Evolutionary conservation across 352 stramenopile species (phyloP).

Genomic region (Phytopythium aichiense): DNA sequence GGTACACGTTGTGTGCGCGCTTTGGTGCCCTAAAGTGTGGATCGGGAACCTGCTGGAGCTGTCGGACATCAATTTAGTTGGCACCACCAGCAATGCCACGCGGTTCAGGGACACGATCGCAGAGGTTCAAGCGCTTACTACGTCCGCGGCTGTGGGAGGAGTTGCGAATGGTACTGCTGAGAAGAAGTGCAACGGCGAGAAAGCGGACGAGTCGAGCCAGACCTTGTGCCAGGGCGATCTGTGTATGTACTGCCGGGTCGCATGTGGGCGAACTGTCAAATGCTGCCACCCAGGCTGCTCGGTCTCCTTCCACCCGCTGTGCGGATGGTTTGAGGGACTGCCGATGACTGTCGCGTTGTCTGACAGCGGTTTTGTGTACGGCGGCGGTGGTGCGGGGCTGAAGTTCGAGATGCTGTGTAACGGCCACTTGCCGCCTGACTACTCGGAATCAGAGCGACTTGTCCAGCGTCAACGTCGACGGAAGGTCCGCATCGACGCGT

Average conservation of each 20-base stretch:
- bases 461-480: slow-evolving; percentile 43
- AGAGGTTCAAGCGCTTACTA: slow-evolving; percentile 47
- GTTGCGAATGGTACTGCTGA: neutral
- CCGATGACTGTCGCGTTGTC: slow-evolving; percentile 59
- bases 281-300: slow-evolving; percentile 52
- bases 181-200: slow-evolving; percentile 3
- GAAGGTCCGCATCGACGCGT: slow-evolving; percentile 73
- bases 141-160: slow-evolving; percentile 8
- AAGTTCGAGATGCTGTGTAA: slow-evolving; percentile 65
- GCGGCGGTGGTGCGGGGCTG: slow-evolving; percentile 65
- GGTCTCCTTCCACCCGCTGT: slow-evolving; percentile 80
- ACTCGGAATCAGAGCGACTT: slow-evolving; percentile 35
- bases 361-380: slow-evolving; percentile 58
- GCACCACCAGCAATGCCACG: slow-evolving; percentile 22
- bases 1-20: slow-evolving; percentile 86
- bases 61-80: slow-evolving; percentile 70
- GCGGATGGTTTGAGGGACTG: slow-evolving; percentile 80
- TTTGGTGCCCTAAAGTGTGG: slow-evolving; percentile 87
- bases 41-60: slow-evolving; percentile 80
- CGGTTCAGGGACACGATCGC: slow-evolving; percentile 56
- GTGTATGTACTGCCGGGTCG: slow-evolving; percentile 71
- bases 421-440: slow-evolving; percentile 48
- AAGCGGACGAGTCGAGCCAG: neutral
- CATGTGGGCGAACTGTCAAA: slow-evolving; percentile 67
- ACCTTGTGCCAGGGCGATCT: slow-evolving; percentile 28